Evolutionary conservation across 1,139 yeast genomes (phyloP).

Genomic region (Debaryomyces nepalensis): DNA sequence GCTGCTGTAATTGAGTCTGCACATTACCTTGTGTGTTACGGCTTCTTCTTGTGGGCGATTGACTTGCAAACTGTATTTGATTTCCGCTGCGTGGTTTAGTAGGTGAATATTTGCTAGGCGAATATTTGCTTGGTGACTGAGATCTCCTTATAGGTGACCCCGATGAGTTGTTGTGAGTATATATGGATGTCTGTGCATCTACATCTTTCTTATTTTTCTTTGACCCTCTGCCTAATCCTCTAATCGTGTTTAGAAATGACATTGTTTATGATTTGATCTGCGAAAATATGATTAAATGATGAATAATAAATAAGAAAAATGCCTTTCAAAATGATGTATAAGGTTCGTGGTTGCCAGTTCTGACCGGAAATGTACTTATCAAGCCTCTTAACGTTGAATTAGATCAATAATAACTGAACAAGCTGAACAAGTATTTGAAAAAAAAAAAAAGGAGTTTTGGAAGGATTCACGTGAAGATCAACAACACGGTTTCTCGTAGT

Average conservation of each 20-base stretch:
- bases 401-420: not conserved
- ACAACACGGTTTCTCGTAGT: slow-evolving; percentile 4
- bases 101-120: slow-evolving; percentile 31
- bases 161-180: slow-evolving; percentile 38
- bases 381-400: not conserved
- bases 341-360: no score
- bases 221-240: slow-evolving; percentile 70
- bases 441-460: slow-evolving; percentile 8
- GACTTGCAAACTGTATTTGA: slow-evolving; percentile 31
- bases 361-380: not conserved
- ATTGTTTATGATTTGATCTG: slow-evolving; percentile 21
- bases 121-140: slow-evolving; percentile 39
- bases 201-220: slow-evolving; percentile 55
- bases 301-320: not conserved
- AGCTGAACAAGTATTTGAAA: not conserved
- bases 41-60: slow-evolving; percentile 42
- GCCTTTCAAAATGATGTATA: no score
- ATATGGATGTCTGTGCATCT: slow-evolving; percentile 39
- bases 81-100: slow-evolving; percentile 28
- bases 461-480: slow-evolving; percentile 7
- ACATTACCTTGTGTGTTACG: slow-evolving; percentile 25
- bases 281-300: not conserved
- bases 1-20: slow-evolving; percentile 25
- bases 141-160: slow-evolving; percentile 42
- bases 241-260: slow-evolving; percentile 52